Percentiles rank a stretch among this genome's conserved stretches.
Conservation (phyloP, 306 rosid genomes). For the Gleditsia sinensis region DNA sequence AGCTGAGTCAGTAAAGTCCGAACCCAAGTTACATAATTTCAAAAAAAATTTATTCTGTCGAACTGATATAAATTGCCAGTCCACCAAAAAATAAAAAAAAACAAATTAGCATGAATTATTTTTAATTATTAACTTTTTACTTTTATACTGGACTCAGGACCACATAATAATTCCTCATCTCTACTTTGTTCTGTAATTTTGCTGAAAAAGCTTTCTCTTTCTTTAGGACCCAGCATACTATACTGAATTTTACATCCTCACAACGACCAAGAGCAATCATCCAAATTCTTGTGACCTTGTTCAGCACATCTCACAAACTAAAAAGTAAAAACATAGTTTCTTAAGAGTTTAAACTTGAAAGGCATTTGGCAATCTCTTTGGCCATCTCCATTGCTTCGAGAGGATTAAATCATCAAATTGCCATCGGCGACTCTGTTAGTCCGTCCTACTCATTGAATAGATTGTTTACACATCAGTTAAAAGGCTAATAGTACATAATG, state of each 20-base stretch:
- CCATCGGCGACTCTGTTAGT: not conserved
- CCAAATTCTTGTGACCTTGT: not conserved
- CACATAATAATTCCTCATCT: not conserved
- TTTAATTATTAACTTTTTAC: not conserved
- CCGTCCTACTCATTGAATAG: not conserved
- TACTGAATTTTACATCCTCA: not conserved
- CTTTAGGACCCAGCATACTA: not conserved
- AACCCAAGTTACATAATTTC: not conserved
- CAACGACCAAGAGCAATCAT: not conserved
- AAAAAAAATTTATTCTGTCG: not conserved
- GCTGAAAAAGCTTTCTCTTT: not conserved
- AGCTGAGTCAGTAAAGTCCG: too few relatives aligned
- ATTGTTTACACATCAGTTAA: not conserved
- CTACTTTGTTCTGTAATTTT: not conserved
- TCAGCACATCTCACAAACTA: conserved; percentile 3
- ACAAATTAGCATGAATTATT: too few relatives aligned
- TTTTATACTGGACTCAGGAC: not conserved
- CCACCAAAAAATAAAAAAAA: too few relatives aligned
- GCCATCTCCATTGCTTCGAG: not conserved
- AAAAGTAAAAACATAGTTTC: conserved; percentile 1
- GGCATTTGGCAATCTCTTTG: not conserved
- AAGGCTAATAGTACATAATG: conserved; percentile 20
- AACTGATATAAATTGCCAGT: too few relatives aligned
- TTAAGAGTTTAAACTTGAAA: not conserved
- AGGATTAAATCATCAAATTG: not conserved